Evolutionary conservation across 2,329 filamentous ascomycete genomes (phyloP).

Genomic region (Hawksworthiomyces lignivorus): DNA sequence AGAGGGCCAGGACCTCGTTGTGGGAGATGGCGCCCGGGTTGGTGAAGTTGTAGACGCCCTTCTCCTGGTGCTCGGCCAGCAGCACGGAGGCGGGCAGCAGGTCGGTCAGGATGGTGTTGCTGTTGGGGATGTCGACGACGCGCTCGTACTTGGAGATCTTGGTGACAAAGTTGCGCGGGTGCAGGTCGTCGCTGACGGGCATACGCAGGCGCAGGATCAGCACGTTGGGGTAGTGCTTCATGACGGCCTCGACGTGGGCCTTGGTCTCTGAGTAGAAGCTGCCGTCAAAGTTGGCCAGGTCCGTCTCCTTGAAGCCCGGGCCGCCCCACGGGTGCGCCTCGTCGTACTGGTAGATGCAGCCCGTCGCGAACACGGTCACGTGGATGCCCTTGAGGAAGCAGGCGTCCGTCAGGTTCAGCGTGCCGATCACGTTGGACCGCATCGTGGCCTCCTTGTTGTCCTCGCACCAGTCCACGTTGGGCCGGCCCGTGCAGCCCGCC

Average conservation of each 20-base stretch:
- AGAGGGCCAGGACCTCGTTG: conserved; percentile 58
- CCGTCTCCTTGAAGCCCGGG: conserved; percentile 52
- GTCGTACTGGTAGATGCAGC: conserved; percentile 60
- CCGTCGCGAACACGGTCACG: conserved; percentile 58
- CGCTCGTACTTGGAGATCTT: conserved; percentile 59
- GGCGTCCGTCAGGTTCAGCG: conserved; percentile 54
- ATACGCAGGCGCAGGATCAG: conserved; percentile 61
- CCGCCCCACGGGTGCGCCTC: conserved; percentile 52
- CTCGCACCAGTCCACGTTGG: conserved; percentile 67
- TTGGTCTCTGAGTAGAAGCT: conserved; percentile 65
- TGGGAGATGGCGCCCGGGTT: conserved; percentile 65
- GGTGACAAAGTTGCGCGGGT: conserved; percentile 60
- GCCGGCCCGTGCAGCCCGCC: conserved; percentile 57
- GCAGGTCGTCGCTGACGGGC: conserved; percentile 61
- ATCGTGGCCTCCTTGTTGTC: conserved; percentile 61
- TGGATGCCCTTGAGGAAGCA: conserved; percentile 54
- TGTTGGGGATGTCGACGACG: conserved; percentile 62
- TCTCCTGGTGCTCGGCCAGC: conserved; percentile 85
- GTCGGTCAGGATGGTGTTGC: conserved; percentile 58
- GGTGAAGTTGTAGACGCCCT: conserved; percentile 62
- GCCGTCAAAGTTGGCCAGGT: conserved; percentile 56
- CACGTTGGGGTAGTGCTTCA: conserved; percentile 53
- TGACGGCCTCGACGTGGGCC: conserved; percentile 56
- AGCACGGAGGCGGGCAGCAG: conserved; percentile 66
- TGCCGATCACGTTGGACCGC: conserved; percentile 59